These are phyloP conservation scores for Dissophora ornata DNA, from an alignment of 192 early-diverging fungal species.

Conservation along the genomic window DNA sequence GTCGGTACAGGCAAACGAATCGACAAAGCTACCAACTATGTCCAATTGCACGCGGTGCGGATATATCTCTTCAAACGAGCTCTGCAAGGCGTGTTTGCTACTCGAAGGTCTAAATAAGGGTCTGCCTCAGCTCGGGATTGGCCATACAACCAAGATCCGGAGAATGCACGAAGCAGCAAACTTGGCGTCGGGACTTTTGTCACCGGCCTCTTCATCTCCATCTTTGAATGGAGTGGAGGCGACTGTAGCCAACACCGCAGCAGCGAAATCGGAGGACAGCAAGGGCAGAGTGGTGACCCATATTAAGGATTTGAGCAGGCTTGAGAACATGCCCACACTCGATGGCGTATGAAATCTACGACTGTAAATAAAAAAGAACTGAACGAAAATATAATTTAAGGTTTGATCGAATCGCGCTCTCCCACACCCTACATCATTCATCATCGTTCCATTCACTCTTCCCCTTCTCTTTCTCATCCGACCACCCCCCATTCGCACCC, in stretches of 20 bases:
- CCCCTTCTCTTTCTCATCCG: not conserved
- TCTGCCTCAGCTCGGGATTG: constrained; percentile 77
- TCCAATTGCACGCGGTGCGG: constrained; percentile 88
- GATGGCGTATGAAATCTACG: not conserved
- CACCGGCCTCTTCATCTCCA: constrained; percentile 8
- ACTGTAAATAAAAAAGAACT: no score
- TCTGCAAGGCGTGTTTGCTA: constrained; percentile 96
- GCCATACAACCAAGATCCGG: constrained; percentile 56
- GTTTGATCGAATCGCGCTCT: not conserved
- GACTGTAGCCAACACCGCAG: not conserved
- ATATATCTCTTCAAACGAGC: constrained; percentile 90
- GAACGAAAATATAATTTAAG: constrained; percentile 5
- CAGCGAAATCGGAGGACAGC: not conserved
- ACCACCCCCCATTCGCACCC: no score
- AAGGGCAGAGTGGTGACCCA: constrained; percentile 39
- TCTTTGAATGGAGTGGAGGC: not conserved
- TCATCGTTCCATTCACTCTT: not conserved
- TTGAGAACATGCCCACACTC: constrained; percentile 32
- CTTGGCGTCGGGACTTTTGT: constrained; percentile 7
- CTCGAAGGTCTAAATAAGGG: constrained; percentile 94
- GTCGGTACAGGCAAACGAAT: constrained; percentile 65
- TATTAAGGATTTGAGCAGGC: constrained; percentile 37
- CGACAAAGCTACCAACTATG: constrained; percentile 71
- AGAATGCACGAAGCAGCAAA: constrained; percentile 36
- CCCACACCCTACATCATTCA: not conserved